Conservation (phyloP, 2,329 filamentous ascomycete species). For the Sporothrix pallida region DNA sequence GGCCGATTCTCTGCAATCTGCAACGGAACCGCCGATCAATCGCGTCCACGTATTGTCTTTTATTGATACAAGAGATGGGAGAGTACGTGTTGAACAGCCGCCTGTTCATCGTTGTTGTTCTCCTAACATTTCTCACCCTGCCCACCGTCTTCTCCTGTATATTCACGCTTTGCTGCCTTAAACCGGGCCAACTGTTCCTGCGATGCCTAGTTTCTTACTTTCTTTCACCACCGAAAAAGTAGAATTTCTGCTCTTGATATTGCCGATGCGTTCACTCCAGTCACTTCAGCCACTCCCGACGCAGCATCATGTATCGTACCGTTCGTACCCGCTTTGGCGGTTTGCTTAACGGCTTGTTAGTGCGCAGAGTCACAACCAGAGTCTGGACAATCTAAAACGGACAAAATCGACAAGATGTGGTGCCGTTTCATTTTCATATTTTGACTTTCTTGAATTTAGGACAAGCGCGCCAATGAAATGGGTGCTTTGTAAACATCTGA, state of each 20-base stretch:
- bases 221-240: background rate
- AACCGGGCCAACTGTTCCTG: conserved; percentile 17
- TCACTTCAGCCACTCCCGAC: background rate
- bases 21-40: conserved; percentile 12
- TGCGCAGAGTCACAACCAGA: background rate
- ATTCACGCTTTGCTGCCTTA: background rate
- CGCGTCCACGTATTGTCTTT: background rate
- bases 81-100: background rate
- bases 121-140: no score
- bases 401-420: conserved; percentile 8
- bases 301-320: no score
- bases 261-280: background rate
- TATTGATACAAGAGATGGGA: background rate
- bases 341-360: background rate
- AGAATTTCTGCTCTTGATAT: no score
- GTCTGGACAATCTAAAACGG: background rate
- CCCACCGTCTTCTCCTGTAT: background rate
- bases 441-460: background rate
- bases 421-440: background rate
- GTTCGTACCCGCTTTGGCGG: background rate
- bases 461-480: no score
- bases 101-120: background rate
- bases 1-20: conserved; percentile 14
- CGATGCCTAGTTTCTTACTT: conserved; percentile 24
- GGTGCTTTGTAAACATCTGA: no score